phyloP scores from a whole-genome alignment of 768 basidiomycete genomes.

The Crepidotus variabilis region DNA sequence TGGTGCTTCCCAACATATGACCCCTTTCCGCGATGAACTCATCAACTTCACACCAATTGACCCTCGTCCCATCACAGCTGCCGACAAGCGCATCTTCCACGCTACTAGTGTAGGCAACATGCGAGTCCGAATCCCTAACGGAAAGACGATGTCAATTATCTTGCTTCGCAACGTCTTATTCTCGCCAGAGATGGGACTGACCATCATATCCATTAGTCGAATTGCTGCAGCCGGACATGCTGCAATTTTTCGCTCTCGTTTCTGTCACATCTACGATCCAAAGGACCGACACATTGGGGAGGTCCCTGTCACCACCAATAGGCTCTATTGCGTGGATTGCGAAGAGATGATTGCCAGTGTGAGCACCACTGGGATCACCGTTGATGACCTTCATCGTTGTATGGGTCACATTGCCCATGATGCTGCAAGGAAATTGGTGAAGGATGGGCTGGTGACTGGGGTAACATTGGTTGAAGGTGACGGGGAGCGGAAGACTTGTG shows the following conservation, averaged over 20 bases:
- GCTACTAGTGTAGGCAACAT: slow-evolving; percentile 19
- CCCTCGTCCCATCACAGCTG: slow-evolving; percentile 16
- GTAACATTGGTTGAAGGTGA: too few species aligned
- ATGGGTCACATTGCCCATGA: slow-evolving; percentile 23
- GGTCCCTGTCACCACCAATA: slow-evolving; percentile 14
- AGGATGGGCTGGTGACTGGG: slow-evolving; percentile 9
- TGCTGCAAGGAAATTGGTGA: slow-evolving; percentile 20
- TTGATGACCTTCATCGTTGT: slow-evolving; percentile 20
- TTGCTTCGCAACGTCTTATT: slow-evolving; percentile 18
- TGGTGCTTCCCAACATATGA: slow-evolving; percentile 32
- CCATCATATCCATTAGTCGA: slow-evolving; percentile 27
- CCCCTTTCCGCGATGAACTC: slow-evolving; percentile 23
- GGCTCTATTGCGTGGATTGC: slow-evolving; percentile 15
- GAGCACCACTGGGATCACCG: slow-evolving; percentile 1
- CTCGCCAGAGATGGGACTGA: slow-evolving; percentile 22
- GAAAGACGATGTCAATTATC: slow-evolving; percentile 8
- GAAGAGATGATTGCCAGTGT: slow-evolving; percentile 9
- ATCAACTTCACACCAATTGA: slow-evolving; percentile 16
- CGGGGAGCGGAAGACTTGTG: slow-evolving; percentile 10
- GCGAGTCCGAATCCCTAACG: slow-evolving; percentile 18
- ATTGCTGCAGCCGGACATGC: slow-evolving; percentile 21
- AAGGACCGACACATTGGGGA: slow-evolving; percentile 15
- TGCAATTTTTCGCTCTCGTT: slow-evolving; percentile 17
- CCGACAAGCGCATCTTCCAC: slow-evolving; percentile 20
- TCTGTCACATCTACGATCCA: slow-evolving; percentile 20